These are phyloP conservation scores for Amanita subjunquillea DNA, from an alignment of 768 basidiomycete genomes.

Conservation along the genomic window DNA sequence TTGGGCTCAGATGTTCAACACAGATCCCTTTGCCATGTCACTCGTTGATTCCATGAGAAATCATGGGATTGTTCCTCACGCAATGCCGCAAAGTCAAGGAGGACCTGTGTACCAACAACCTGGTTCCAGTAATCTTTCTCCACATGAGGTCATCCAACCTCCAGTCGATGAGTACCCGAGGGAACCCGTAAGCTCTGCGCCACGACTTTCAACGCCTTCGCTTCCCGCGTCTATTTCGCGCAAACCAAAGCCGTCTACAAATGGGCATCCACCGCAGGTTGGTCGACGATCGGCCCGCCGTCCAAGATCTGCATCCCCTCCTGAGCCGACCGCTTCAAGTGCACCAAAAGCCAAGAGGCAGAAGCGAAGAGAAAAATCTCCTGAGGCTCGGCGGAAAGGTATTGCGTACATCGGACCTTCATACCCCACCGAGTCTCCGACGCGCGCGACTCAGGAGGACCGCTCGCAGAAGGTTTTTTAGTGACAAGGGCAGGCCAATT, in stretches of 20 bases:
- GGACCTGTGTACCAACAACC: background rate
- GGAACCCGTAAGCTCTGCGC: background rate
- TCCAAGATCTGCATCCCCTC: background rate
- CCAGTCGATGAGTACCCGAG: background rate
- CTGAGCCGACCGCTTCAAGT: conserved; percentile 7
- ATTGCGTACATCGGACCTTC: background rate
- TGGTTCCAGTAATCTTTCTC: background rate
- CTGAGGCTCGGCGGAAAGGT: background rate
- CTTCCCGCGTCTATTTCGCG: background rate
- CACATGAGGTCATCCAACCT: background rate
- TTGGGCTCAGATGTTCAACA: conserved; percentile 5
- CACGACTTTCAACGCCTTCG: background rate
- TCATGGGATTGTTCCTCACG: conserved; percentile 1
- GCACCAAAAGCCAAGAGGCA: conserved; percentile 2
- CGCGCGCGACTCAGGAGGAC: background rate
- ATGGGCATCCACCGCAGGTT: background rate
- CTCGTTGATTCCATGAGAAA: conserved; percentile 8
- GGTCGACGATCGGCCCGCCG: background rate
- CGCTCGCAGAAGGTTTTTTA: conserved; percentile 30
- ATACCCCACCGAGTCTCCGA: background rate
- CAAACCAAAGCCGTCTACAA: background rate
- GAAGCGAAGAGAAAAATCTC: conserved; percentile 6
- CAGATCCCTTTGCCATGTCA: conserved; percentile 4
- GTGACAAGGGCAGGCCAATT: conserved; percentile 29
- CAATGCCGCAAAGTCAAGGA: background rate